A percentile compares a stretch with the other conserved stretches of the same genome.
Conservation (phyloP, 129 eudicot species). For the Escallonia rubra region DNA sequence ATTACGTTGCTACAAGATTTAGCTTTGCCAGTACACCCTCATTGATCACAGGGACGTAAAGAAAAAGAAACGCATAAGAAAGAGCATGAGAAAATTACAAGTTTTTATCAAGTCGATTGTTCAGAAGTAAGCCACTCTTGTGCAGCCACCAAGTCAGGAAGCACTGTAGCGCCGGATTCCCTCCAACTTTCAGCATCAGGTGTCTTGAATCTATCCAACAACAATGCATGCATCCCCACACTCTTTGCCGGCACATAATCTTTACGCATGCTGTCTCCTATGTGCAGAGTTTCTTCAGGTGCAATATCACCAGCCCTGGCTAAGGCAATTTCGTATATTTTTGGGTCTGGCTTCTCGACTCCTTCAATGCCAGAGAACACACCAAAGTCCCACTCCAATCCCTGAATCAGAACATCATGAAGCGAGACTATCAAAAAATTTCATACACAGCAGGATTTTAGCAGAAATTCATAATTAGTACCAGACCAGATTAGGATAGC, state of each 20-base stretch:
- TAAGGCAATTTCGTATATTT: slow-evolving; percentile 68
- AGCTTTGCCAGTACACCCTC: not conserved
- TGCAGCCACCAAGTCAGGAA: slow-evolving; percentile 70
- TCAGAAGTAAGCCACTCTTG: slow-evolving; percentile 65
- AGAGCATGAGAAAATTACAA: not conserved
- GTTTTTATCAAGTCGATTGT: slow-evolving; percentile 15
- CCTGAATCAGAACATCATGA: slow-evolving; percentile 36
- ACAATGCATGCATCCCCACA: slow-evolving; percentile 86
- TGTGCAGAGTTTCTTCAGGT: slow-evolving; percentile 75
- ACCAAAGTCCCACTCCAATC: slow-evolving; percentile 96
- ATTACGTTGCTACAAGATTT: not conserved
- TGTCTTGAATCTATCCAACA: slow-evolving; percentile 79
- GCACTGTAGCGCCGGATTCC: slow-evolving; percentile 70
- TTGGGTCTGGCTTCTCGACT: slow-evolving; percentile 90
- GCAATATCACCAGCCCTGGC: slow-evolving; percentile 83
- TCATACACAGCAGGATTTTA: not conserved
- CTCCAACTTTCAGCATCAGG: slow-evolving; percentile 77
- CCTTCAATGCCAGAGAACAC: slow-evolving; percentile 98
- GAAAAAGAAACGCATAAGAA: not conserved
- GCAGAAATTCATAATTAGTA: not conserved
- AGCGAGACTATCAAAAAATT: not conserved
- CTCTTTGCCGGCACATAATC: slow-evolving; percentile 89
- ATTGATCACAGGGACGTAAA: not conserved
- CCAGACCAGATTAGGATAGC: too few relatives aligned
- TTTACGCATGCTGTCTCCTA: slow-evolving; percentile 93